Evolutionary conservation across 345 rosid species (phyloP).

Genomic region (Populus davidiana): DNA sequence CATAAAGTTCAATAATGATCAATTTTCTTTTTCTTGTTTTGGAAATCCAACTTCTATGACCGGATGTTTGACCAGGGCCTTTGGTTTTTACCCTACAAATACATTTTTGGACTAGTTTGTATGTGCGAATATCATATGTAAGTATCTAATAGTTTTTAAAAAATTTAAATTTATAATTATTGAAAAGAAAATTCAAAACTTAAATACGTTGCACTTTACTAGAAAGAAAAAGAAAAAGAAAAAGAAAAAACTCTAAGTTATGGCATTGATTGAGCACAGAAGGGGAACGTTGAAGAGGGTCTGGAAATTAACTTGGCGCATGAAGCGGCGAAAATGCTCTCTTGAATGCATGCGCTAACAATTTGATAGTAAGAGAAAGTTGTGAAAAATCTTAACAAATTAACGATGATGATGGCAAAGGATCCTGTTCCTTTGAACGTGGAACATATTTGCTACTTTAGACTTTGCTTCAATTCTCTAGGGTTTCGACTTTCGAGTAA

Average conservation of each 20-base stretch:
- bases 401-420: not conserved
- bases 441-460: not conserved
- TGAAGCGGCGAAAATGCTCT: not conserved
- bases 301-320: not conserved
- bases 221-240: not conserved
- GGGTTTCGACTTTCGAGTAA: not conserved
- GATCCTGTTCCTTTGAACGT: not conserved
- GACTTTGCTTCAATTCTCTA: not conserved
- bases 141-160: accelerated
- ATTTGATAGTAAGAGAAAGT: not conserved
- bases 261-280: not conserved
- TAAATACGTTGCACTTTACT: too few species aligned
- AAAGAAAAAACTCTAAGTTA: not conserved
- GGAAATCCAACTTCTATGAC: not conserved
- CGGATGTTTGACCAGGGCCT: not conserved
- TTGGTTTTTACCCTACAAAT: too few species aligned
- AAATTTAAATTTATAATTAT: accelerated
- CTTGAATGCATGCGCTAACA: not conserved
- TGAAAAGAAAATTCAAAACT: accelerated
- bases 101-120: too few species aligned
- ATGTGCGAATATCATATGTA: too few species aligned
- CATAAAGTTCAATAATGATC: not conserved
- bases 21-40: not conserved
- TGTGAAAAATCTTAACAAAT: not conserved
- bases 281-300: not conserved